Conservation (phyloP, 495 filamentous ascomycete species). For the Annulohypoxylon nitens region DNA sequence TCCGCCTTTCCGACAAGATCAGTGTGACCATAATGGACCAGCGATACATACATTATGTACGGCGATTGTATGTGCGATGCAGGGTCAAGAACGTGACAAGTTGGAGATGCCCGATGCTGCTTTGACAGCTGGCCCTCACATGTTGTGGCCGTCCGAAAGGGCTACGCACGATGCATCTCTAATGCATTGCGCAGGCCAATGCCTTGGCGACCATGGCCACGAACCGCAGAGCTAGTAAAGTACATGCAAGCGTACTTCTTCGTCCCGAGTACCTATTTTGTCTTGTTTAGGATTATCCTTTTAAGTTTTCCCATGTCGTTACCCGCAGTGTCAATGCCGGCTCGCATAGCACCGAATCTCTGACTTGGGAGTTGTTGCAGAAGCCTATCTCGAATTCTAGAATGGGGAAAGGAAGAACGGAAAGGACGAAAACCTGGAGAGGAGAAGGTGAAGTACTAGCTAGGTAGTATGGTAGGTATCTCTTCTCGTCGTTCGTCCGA, state of each 20-base stretch:
- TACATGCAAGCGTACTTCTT: constrained; percentile 20
- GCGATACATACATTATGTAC: constrained; percentile 26
- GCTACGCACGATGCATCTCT: constrained; percentile 43
- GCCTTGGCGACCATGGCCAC: constrained; percentile 46
- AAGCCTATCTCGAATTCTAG: constrained; percentile 6
- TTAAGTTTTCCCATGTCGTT: constrained; percentile 15
- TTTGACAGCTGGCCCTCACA: constrained; percentile 50
- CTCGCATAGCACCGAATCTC: constrained; percentile 39
- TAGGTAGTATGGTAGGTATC: not conserved
- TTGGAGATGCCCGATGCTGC: constrained; percentile 49
- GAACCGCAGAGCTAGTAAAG: constrained; percentile 39
- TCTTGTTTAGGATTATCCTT: constrained; percentile 4
- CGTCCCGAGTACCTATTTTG: constrained; percentile 13
- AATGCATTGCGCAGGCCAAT: constrained; percentile 48
- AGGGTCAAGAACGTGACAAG: constrained; percentile 49
- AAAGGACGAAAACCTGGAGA: constrained; percentile 9
- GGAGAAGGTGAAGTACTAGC: not conserved
- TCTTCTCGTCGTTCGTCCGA: constrained; percentile 32
- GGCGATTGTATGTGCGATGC: constrained; percentile 36
- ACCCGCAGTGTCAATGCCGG: constrained; percentile 38
- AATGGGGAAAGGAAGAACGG: not conserved
- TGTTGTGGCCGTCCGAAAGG: constrained; percentile 41
- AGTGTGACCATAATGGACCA: constrained; percentile 41
- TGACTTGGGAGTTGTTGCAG: constrained; percentile 24
- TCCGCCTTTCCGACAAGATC: constrained; percentile 49